Base-by-base conservation (phyloP, 257 asterid species). In the Mentha longifolia region DNA sequence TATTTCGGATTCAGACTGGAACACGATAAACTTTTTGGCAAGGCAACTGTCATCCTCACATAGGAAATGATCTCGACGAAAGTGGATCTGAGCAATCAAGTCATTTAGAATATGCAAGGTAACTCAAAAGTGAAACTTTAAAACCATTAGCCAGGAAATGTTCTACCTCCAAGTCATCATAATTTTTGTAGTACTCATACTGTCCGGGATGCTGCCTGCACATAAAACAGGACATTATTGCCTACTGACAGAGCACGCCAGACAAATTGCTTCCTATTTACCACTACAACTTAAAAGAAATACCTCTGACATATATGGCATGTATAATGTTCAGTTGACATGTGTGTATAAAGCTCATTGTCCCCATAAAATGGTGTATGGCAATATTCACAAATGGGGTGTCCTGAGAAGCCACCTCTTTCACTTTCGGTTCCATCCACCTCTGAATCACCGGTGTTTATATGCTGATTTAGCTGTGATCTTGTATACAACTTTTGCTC, bases 361-460 rank as follows among this genome's bases (percentile, higher is more conserved):
- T 95, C 99, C 71, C 98, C 99, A 68, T 92, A 95, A 83, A 88
- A 95, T 58, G 98, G 92, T 20, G 88, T 85, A 69, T 71, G 82
- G 75, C 98, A 95, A 86, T 89, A 95, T 74, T 88, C 95, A 85
- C 99, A 92, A 33, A 72, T 54, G 47, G 99, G 99, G 81, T 92
- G 99, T 74, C 99, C 99, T 74, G 73, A 72, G 74, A 95, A 95
- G 75, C 99, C 99, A 75, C 97, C 98, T 78, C 98, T 84, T 76
- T 95, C 98, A 82, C 95, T 92, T 87, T 92, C 99, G 69, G 87
- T 88, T 77, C 99, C 99, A 85, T 95, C 99, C 73, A 91, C 99
- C 85, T 89, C 94, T 16, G 98, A 92, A 68, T 95, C 97, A 54
- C 99, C 98, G 8, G 93, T 85, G 75, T 77, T 75, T 62, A 70